phyloP scores from a whole-genome alignment of 2,329 filamentous ascomycete genomes.

The Drechslera avenae region DNA sequence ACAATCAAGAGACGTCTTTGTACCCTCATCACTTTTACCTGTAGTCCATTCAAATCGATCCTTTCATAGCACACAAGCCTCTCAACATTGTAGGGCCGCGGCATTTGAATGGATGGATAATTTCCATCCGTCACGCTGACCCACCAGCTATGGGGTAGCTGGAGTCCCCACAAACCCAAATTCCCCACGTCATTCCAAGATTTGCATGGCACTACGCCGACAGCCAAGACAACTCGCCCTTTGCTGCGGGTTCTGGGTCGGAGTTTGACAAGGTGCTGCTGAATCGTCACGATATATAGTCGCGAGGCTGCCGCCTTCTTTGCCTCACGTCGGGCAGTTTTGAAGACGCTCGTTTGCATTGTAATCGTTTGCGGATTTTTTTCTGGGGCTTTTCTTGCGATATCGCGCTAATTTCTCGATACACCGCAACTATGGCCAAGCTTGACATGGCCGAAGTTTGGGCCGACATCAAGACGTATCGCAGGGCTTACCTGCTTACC shows the following conservation, averaged over 20 bases:
- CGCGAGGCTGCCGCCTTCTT: not conserved
- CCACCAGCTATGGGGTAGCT: conserved; percentile 19
- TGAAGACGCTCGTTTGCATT: too few species aligned
- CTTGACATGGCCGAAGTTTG: conserved; percentile 43
- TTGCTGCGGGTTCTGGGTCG: conserved; percentile 12
- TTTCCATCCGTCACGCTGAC: conserved; percentile 14
- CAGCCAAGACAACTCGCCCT: not conserved
- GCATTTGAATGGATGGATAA: conserved; percentile 32
- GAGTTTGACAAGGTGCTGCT: not conserved
- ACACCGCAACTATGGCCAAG: conserved; percentile 35
- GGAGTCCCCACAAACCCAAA: conserved; percentile 19
- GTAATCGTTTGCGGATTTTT: not conserved
- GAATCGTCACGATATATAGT: conserved; percentile 6
- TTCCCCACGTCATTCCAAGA: conserved; percentile 21
- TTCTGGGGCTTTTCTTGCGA: not conserved
- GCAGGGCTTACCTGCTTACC: conserved; percentile 50
- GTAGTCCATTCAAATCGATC: too few species aligned
- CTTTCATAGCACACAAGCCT: not conserved
- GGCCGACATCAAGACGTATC: conserved; percentile 49
- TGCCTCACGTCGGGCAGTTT: not conserved
- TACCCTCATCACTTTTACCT: too few species aligned
- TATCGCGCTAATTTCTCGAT: not conserved
- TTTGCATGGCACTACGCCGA: conserved; percentile 8
- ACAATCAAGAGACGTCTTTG: too few species aligned
- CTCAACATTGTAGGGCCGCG: conserved; percentile 5